phyloP scores from a whole-genome alignment of 2,329 filamentous ascomycete species.

The Xylaria sp. region DNA sequence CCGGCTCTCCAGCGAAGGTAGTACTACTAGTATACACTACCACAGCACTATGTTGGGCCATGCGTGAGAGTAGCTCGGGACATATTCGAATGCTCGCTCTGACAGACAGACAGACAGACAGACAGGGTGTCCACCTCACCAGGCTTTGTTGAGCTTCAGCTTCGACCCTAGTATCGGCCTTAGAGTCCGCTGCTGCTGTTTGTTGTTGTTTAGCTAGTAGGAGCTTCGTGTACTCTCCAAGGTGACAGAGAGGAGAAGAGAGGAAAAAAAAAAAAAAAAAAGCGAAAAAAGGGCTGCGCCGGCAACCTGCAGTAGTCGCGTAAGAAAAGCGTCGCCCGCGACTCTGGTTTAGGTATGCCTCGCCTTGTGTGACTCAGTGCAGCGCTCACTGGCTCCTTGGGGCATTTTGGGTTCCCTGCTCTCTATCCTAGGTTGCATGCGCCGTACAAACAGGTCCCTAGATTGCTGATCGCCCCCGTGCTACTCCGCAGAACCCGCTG shows the following conservation, averaged over 20 bases:
- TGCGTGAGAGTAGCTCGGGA: slow-evolving; percentile 4
- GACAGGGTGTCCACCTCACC: slow-evolving; percentile 10
- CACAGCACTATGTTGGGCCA: background rate
- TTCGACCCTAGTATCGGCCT: background rate
- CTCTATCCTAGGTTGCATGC: slow-evolving; percentile 16
- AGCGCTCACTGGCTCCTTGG: slow-evolving; percentile 6
- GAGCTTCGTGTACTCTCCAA: background rate
- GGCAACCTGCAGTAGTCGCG: slow-evolving; percentile 12
- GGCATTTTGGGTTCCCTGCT: background rate
- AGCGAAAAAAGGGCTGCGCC: slow-evolving; percentile 5
- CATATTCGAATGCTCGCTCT: slow-evolving; percentile 13
- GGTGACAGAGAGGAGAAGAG: background rate
- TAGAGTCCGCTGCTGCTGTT: background rate
- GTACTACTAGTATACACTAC: background rate
- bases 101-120: slow-evolving; percentile 5
- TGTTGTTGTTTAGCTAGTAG: background rate
- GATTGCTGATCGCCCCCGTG: slow-evolving; percentile 39
- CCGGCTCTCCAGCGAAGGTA: background rate
- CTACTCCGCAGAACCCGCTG: slow-evolving; percentile 45
- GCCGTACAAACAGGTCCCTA: slow-evolving; percentile 28
- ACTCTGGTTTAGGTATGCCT: slow-evolving; percentile 17
- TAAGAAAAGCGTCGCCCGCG: slow-evolving; percentile 1
- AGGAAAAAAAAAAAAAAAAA: background rate
- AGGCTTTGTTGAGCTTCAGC: slow-evolving; percentile 19
- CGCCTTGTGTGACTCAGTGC: slow-evolving; percentile 32